Evolutionary conservation across 768 basidiomycete genomes (phyloP).

Genomic region (Hericium rajendrae): DNA sequence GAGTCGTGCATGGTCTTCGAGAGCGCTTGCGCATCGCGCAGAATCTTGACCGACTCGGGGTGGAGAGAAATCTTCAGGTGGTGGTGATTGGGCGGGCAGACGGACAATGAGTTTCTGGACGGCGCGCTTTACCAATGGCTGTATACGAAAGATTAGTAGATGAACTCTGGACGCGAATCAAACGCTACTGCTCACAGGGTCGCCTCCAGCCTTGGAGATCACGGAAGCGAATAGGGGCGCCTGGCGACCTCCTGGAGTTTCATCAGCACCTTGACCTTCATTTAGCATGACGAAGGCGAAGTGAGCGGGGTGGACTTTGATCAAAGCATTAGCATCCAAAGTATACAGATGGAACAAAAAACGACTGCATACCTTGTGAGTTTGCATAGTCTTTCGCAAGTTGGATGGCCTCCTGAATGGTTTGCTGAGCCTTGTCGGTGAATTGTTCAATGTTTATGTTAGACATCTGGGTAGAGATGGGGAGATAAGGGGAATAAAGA

Average conservation of each 20-base stretch:
- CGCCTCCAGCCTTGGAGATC: constrained; percentile 77
- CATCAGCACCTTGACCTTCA: constrained; percentile 37
- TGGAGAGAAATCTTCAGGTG: constrained; percentile 76
- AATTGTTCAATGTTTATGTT: constrained; percentile 50
- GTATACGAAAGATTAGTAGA: background rate
- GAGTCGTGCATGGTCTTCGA: constrained; percentile 85
- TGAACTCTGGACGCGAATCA: background rate
- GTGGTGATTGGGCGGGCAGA: constrained; percentile 73
- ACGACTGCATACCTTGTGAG: constrained; percentile 50
- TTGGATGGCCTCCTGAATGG: constrained; percentile 63
- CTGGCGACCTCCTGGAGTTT: constrained; percentile 27
- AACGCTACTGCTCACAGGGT: constrained; percentile 44
- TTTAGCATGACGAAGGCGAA: constrained; percentile 74
- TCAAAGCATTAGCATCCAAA: constrained; percentile 1
- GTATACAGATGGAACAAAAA: background rate
- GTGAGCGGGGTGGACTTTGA: constrained; percentile 71
- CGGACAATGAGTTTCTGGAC: constrained; percentile 73
- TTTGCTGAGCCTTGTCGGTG: constrained; percentile 74
- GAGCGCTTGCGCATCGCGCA: constrained; percentile 66
- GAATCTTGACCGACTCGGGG: constrained; percentile 44
- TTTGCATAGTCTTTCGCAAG: constrained; percentile 79
- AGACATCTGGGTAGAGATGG: background rate
- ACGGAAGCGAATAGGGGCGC: constrained; percentile 69
- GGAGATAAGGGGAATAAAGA: background rate
- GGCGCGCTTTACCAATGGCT: constrained; percentile 56